A percentile compares a stretch with the other conserved stretches of the same genome.
Evolutionary conservation across 1,284 basidiomycete genomes (phyloP).

Genomic region (Termitomyces sp.): DNA sequence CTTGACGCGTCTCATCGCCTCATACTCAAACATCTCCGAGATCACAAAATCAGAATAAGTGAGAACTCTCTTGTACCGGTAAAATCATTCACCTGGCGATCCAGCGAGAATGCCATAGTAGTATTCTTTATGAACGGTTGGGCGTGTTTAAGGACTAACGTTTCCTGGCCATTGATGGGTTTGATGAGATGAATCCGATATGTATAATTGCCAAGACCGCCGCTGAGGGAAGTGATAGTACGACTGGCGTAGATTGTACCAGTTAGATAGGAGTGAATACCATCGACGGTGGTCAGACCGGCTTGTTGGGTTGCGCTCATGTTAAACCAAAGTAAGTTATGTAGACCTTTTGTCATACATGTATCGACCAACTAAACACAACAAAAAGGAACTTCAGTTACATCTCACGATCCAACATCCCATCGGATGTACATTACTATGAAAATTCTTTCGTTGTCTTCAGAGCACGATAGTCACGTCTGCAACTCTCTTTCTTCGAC

Average conservation of each 20-base stretch:
- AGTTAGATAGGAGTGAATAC: conserved; percentile 26
- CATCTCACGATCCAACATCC: too few relatives aligned
- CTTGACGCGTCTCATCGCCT: conserved; percentile 36
- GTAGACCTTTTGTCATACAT: too few relatives aligned
- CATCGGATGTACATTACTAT: too few relatives aligned
- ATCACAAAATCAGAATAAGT: neutral
- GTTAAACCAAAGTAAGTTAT: neutral
- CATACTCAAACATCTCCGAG: conserved; percentile 41
- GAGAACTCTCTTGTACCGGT: neutral
- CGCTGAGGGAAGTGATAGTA: conserved; percentile 32
- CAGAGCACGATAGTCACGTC: too few relatives aligned
- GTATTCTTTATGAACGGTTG: conserved; percentile 36
- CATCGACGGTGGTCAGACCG: conserved; percentile 27
- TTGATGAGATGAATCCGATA: conserved; percentile 41
- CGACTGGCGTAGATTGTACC: conserved; percentile 27
- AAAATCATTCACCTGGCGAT: conserved; percentile 44
- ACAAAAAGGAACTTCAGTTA: too few relatives aligned
- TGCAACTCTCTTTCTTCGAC: neutral
- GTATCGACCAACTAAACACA: too few relatives aligned
- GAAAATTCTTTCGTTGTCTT: too few relatives aligned
- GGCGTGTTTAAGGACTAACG: conserved; percentile 54
- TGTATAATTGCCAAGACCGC: conserved; percentile 49
- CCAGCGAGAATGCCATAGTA: conserved; percentile 34
- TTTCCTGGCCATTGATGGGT: conserved; percentile 34
- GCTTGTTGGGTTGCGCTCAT: neutral